Conservation (phyloP, 495 filamentous ascomycete species). For the Talaromyces borbonicus region DNA sequence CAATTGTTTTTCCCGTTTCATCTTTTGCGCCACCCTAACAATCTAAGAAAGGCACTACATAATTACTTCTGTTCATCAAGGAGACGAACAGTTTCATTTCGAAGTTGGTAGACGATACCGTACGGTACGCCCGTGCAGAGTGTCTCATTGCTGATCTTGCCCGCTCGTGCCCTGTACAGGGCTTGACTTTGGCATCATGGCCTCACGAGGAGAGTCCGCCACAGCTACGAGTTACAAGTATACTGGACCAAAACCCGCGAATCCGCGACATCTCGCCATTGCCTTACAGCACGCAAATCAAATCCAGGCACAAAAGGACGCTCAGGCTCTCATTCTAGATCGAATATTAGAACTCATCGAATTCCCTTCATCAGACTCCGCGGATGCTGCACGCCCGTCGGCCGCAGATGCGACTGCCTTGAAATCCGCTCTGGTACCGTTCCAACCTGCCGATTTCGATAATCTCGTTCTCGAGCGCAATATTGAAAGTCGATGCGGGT, state of each 20-base stretch:
- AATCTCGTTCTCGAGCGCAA: slow-evolving; percentile 79
- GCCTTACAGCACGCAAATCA: slow-evolving; percentile 72
- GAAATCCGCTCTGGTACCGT: slow-evolving; percentile 50
- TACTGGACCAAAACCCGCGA: slow-evolving; percentile 26
- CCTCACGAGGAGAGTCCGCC: too few species aligned
- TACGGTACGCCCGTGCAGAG: too few species aligned
- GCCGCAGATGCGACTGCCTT: slow-evolving; percentile 45
- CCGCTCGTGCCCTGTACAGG: too few species aligned
- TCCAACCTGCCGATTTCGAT: slow-evolving; percentile 81
- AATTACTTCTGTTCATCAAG: too few species aligned
- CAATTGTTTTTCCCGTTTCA: not conserved
- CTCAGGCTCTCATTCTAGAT: slow-evolving; percentile 61
- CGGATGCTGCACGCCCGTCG: slow-evolving; percentile 50
- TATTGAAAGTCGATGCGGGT: slow-evolving; percentile 68
- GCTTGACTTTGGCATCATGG: too few species aligned
- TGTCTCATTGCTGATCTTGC: too few species aligned
- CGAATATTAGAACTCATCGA: slow-evolving; percentile 58
- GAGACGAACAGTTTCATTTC: too few species aligned
- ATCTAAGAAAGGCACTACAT: too few species aligned
- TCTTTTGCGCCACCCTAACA: not conserved
- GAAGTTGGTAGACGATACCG: too few species aligned
- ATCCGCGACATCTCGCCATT: slow-evolving; percentile 46
- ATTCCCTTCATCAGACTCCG: slow-evolving; percentile 38
- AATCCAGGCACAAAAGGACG: slow-evolving; percentile 65
- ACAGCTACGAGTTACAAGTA: slow-evolving; percentile 16